Evolutionary conservation across 371 early-diverging fungal genomes (phyloP), one percentile per base, ranked within the genome.

Genomic region (Circinella umbellata): DNA sequence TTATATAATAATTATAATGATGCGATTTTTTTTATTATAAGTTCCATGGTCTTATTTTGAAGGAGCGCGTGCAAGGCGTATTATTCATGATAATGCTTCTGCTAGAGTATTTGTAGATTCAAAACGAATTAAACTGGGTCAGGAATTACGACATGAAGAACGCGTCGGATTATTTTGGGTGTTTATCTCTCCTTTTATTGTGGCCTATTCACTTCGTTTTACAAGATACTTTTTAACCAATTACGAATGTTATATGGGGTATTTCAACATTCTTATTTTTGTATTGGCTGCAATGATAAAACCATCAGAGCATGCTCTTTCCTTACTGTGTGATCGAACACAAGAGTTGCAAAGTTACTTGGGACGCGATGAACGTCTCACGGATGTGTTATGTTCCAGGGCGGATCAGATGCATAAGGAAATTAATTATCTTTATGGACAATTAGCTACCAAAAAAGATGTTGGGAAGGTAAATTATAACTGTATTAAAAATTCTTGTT

Each of bases 11-110:
- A 42, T 53, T 53, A n/a, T 53, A 53, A 53, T 13, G 14, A 62
- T 20, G 18, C 10, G 34, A 14, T 57, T 46, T 66, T 49, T 61
- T 42, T 72, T 18, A 53, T 15, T 36, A 67, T 74, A 88, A 51
- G 87, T 86, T 15, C 88, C 89, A 36, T 89, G 89, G 89, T 80
- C 86, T 53, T 75, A 86, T 35, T 89, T 86, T 69, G 82, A 86
- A 69, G 77, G 85, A 42, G 86, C 89, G 27, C 76, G 85, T 20
- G 74, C 81, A 59, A 72, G 85, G 59, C 80, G 87, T 39, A 74
- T 77, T 37, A 67, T 71, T 18, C 71, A 66, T 55, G 67, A 71
- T 49, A 71, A 67, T 47, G 67, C 71, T 6, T 27, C 57, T 18
- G 36, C 47, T 55, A 34, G 55, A 72, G 34, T 67, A 66, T 5